A percentile compares a stretch with the other conserved stretches of the same genome.
These are phyloP conservation scores for Leptographium radiaticola DNA, from an alignment of 2,329 filamentous ascomycete genomes.

Conservation along the genomic window DNA sequence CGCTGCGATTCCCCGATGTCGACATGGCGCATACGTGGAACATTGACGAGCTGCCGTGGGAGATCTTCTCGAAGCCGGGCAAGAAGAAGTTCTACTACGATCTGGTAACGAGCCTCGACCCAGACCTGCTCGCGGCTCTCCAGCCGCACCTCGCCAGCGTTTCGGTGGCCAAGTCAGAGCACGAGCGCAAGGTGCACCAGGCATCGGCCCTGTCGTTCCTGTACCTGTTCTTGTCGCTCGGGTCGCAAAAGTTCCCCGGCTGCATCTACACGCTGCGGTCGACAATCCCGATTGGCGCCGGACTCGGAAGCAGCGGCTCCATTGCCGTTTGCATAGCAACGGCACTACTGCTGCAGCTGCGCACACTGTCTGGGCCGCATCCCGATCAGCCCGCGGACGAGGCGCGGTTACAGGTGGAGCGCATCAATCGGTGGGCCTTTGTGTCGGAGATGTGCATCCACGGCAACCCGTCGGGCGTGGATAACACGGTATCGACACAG, in stretches of 20 bases:
- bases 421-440: conserved; percentile 96
- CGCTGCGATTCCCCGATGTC: conserved; percentile 83
- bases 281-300: conserved; percentile 84
- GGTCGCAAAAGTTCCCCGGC: conserved; percentile 62
- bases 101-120: conserved; percentile 70
- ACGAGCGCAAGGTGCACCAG: conserved; percentile 72
- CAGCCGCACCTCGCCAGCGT: conserved; percentile 65
- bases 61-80: conserved; percentile 58
- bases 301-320: conserved; percentile 86
- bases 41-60: conserved; percentile 85
- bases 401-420: conserved; percentile 78
- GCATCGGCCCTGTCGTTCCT: conserved; percentile 75
- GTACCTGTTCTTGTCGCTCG: conserved; percentile 83
- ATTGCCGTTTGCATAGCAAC: conserved; percentile 80
- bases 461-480: conserved; percentile 89
- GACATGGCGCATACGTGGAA: conserved; percentile 85
- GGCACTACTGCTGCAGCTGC: conserved; percentile 75
- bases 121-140: conserved; percentile 67
- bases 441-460: conserved; percentile 96
- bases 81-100: conserved; percentile 97
- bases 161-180: conserved; percentile 51
- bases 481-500: conserved; percentile 89
- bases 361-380: conserved; percentile 79
- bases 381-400: conserved; percentile 81
- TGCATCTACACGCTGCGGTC: conserved; percentile 86